These are phyloP conservation scores for Amanita exitialis DNA, from an alignment of 768 basidiomycete genomes.

Conservation along the genomic window DNA sequence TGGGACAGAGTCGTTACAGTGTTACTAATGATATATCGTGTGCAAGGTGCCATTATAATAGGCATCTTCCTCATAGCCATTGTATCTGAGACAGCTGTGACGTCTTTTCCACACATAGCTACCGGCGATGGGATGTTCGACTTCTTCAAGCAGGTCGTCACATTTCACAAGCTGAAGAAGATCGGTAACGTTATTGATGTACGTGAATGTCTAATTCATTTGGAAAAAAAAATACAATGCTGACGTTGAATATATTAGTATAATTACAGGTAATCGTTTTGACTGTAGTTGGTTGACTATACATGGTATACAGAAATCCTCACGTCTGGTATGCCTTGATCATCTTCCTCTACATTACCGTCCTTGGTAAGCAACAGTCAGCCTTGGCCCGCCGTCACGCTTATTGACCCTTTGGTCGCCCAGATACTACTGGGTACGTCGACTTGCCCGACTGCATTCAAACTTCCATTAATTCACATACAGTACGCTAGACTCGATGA, in stretches of 20 bases:
- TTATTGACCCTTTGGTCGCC: conserved; percentile 1
- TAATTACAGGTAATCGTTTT: conserved; percentile 26
- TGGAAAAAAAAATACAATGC: neutral
- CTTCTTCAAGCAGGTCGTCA: conserved; percentile 79
- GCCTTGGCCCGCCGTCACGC: neutral
- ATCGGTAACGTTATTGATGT: conserved; percentile 63
- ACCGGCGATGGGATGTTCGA: conserved; percentile 66
- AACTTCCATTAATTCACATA: conserved; percentile 18
- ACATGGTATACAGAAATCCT: conserved; percentile 37
- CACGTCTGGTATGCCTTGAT: conserved; percentile 81
- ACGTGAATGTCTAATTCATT: conserved; percentile 15
- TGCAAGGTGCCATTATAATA: conserved; percentile 74
- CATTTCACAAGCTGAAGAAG: conserved; percentile 53
- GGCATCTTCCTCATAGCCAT: conserved; percentile 78
- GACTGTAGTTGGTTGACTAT: conserved; percentile 8
- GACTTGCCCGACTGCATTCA: neutral
- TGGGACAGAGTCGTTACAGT: conserved; percentile 58
- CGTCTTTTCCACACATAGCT: conserved; percentile 67
- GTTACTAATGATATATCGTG: conserved; percentile 73
- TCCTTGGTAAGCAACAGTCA: conserved; percentile 43
- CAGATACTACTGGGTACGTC: conserved; percentile 40
- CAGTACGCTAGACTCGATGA: conserved; percentile 83
- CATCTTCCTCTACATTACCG: conserved; percentile 87
- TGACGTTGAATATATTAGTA: conserved; percentile 25
- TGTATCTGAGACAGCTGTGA: conserved; percentile 69